These are phyloP conservation scores for Lentinus brumalis DNA, from an alignment of 768 basidiomycete genomes.

Conservation along the genomic window DNA sequence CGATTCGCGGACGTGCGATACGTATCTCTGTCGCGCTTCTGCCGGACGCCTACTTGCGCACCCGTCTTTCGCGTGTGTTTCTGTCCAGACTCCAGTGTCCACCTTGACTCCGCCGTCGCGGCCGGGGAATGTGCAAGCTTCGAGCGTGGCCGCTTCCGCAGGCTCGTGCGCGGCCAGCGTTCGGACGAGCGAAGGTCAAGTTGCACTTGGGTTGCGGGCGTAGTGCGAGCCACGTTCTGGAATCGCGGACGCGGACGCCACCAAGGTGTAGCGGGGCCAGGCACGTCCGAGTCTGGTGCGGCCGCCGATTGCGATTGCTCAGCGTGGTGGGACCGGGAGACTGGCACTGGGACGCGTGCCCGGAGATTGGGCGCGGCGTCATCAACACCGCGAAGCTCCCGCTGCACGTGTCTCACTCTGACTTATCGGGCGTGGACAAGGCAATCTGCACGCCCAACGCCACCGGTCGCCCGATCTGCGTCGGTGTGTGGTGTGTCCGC, in stretches of 20 bases:
- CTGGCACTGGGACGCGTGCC: not conserved
- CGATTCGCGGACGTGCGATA: constrained; percentile 1
- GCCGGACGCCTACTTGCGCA: constrained; percentile 3
- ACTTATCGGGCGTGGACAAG: constrained; percentile 23
- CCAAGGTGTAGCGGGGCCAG: not conserved
- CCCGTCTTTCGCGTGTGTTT: not conserved
- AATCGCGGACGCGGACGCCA: no score
- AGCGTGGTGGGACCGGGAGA: no score
- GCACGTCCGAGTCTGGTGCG: constrained; percentile 1
- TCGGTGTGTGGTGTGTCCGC: constrained; percentile 11
- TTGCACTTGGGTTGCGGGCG: not conserved
- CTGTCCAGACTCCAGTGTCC: not conserved
- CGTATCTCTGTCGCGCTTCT: constrained; percentile 12
- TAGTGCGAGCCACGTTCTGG: not conserved
- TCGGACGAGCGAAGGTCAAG: not conserved
- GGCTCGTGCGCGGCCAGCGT: not conserved
- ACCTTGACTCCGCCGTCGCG: no score
- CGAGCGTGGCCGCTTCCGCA: not conserved
- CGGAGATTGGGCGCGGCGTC: constrained; percentile 7
- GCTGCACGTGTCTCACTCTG: constrained; percentile 8
- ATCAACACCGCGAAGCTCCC: constrained; percentile 18
- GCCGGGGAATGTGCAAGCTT: no score
- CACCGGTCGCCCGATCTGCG: constrained; percentile 13
- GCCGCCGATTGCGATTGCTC: no score
- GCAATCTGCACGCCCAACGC: constrained; percentile 18